These are phyloP conservation scores for Mycena galericulata DNA, from an alignment of 768 basidiomycete genomes.

Conservation along the genomic window DNA sequence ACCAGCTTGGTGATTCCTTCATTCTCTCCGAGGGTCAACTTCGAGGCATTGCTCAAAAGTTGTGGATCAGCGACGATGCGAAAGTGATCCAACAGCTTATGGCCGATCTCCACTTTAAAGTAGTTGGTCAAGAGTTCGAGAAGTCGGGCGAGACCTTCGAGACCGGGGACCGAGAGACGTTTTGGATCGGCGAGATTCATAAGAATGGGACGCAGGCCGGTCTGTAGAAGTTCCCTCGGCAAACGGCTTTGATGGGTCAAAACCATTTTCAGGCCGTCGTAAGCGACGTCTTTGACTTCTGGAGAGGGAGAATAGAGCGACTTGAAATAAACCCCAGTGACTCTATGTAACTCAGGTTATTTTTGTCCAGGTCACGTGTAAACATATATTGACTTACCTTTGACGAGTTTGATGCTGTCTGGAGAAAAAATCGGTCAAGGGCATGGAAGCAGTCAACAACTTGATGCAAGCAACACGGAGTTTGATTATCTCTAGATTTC, in stretches of 20 bases:
- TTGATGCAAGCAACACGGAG: constrained; percentile 95
- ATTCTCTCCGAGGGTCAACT: constrained; percentile 85
- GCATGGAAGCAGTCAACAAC: constrained; percentile 94
- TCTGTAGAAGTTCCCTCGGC: constrained; percentile 95
- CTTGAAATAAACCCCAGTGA: constrained; percentile 97
- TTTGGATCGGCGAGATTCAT: constrained; percentile 99
- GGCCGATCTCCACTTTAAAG: constrained; percentile 99
- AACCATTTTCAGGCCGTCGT: constrained; percentile 92
- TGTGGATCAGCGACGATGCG: constrained; percentile 91
- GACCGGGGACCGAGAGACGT: constrained; percentile 88
- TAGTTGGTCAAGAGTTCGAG: constrained; percentile 96
- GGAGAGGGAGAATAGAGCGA: constrained; percentile 92
- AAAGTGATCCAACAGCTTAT: constrained; percentile 97
- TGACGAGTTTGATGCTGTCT: constrained; percentile 87
- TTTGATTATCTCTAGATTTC: constrained; percentile 83
- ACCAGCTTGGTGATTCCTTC: constrained; percentile 94
- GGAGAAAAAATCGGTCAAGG: constrained; percentile 92
- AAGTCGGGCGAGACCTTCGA: constrained; percentile 94
- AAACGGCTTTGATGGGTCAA: constrained; percentile 90
- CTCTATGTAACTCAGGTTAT: constrained; percentile 58
- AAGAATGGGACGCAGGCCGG: constrained; percentile 93
- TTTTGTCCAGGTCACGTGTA: background rate
- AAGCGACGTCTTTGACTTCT: constrained; percentile 95
- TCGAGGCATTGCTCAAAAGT: constrained; percentile 83
- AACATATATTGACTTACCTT: constrained; percentile 64